These are phyloP conservation scores for Allomyces macrogynus DNA, from an alignment of 192 early-diverging fungal genomes.

Conservation along the genomic window DNA sequence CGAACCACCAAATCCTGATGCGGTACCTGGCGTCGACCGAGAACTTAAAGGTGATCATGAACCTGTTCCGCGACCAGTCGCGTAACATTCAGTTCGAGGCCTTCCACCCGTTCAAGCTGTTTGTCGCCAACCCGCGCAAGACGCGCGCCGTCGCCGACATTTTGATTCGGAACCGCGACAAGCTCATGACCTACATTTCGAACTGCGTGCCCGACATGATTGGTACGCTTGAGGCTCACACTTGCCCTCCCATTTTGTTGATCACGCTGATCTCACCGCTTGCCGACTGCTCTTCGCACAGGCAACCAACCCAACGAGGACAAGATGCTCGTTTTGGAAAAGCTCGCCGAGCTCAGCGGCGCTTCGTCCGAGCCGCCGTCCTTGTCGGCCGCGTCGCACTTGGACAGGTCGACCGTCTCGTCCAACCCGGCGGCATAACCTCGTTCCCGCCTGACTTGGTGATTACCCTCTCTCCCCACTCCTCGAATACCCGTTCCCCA, in stretches of 20 bases:
- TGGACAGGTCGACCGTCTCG: constrained; percentile 11
- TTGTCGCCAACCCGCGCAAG: constrained; percentile 96
- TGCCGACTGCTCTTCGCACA: constrained; percentile 19
- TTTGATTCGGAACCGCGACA: constrained; percentile 75
- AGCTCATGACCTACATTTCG: constrained; percentile 61
- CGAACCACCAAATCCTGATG: constrained; percentile 89
- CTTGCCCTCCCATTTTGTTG: neutral
- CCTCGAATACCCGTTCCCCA: too few species aligned
- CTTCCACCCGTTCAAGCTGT: constrained; percentile 99
- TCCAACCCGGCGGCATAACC: too few species aligned
- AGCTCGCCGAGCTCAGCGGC: constrained; percentile 24
- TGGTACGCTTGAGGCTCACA: constrained; percentile 24
- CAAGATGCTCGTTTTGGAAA: constrained; percentile 81
- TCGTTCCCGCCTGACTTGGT: too few species aligned
- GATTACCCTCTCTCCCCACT: too few species aligned
- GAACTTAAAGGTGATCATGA: constrained; percentile 98
- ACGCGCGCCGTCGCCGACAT: constrained; percentile 79
- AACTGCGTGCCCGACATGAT: constrained; percentile 89
- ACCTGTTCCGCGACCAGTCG: constrained; percentile 76
- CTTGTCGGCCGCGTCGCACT: too few species aligned
- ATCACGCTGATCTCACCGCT: neutral
- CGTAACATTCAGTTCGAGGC: constrained; percentile 99
- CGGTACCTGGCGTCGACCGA: constrained; percentile 74
- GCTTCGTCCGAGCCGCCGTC: too few species aligned
- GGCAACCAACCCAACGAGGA: constrained; percentile 99